Evolutionary conservation across 225 moss, liverwort and hornwort species (phyloP).

Genomic region (Pseudisothecium myosuroides): DNA sequence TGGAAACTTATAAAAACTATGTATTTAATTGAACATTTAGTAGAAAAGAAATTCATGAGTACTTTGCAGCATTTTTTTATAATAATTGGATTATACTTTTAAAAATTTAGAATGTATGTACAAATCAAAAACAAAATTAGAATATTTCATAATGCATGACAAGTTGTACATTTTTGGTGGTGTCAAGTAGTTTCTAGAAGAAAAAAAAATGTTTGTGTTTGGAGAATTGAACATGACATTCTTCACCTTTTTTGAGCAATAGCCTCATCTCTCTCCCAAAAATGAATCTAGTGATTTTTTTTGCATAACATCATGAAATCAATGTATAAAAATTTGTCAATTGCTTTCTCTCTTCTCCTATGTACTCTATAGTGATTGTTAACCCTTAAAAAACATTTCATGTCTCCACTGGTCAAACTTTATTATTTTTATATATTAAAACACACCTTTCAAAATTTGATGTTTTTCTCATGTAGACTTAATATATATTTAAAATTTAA

Average conservation of each 20-base stretch:
- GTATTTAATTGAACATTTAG: neutral
- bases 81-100: neutral
- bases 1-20: neutral
- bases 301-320: neutral
- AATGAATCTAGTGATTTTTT: neutral
- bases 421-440: neutral
- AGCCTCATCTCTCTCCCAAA: accelerated
- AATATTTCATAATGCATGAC: neutral
- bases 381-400: too few relatives aligned
- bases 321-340: neutral
- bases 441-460: neutral
- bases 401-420: neutral
- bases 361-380: too few relatives aligned
- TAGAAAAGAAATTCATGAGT: neutral
- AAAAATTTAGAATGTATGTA: too few relatives aligned
- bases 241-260: neutral
- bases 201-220: neutral
- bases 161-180: neutral
- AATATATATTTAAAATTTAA: neutral
- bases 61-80: neutral
- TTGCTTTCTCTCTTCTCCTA: neutral
- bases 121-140: neutral
- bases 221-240: neutral
- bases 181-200: neutral
- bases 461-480: neutral